Evolutionary conservation across 306 rosid species (phyloP).

Genomic region (Calophaca sinica): DNA sequence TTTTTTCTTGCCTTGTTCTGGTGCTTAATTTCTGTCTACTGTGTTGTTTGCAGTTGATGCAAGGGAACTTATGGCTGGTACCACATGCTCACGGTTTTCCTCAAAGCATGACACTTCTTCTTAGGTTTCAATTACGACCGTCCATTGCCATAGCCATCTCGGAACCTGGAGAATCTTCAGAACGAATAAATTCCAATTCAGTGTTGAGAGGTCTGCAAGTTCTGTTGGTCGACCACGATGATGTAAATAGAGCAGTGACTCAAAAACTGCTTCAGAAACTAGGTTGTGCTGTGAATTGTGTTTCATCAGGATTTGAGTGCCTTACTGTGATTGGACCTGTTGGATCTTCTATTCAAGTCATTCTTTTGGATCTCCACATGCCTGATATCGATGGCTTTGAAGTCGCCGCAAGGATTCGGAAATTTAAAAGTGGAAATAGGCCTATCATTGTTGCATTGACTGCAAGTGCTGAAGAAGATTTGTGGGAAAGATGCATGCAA

Average conservation of each 20-base stretch:
- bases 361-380: constrained; percentile 89
- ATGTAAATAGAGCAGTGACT: constrained; percentile 91
- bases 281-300: constrained; percentile 81
- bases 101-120: constrained; percentile 90
- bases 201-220: constrained; percentile 79
- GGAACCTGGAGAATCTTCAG: constrained; percentile 82
- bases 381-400: constrained; percentile 86
- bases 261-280: constrained; percentile 83
- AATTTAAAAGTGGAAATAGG: constrained; percentile 79
- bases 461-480: constrained; percentile 72
- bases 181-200: constrained; percentile 68
- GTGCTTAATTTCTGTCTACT: constrained; percentile 26
- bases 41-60: constrained; percentile 82
- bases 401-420: constrained; percentile 78
- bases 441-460: constrained; percentile 83
- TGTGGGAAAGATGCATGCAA: constrained; percentile 88
- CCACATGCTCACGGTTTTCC: constrained; percentile 79
- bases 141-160: constrained; percentile 81
- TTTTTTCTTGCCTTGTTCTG: constrained; percentile 17
- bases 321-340: constrained; percentile 68
- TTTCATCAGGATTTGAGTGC: constrained; percentile 90
- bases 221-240: constrained; percentile 79
- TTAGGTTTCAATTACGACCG: constrained; percentile 77
- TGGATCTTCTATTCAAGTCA: constrained; percentile 70
- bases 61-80: constrained; percentile 86